Evolutionary conservation across 129 eudicot genomes (phyloP).

Genomic region (Arctium minus): DNA sequence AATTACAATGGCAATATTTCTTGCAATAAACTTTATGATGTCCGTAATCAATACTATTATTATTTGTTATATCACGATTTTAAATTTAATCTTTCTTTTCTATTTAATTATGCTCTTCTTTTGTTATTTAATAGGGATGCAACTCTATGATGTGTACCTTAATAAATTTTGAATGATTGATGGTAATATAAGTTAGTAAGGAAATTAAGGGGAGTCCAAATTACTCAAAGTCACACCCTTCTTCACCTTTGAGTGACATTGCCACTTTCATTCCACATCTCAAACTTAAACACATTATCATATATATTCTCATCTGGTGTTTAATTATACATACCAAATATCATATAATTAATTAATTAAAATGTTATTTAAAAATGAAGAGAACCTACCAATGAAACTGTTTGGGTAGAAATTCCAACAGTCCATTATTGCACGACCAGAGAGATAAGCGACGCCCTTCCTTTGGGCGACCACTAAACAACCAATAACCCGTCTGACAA

Average conservation of each 20-base stretch:
- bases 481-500: no score
- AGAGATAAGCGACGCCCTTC: no score
- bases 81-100: background rate
- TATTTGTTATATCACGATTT: background rate
- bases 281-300: background rate
- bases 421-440: no score
- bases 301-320: background rate
- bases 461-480: no score
- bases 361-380: background rate
- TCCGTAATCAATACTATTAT: background rate
- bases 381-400: background rate
- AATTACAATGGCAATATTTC: background rate
- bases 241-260: conserved; percentile 24
- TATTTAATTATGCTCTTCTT: background rate
- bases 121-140: background rate
- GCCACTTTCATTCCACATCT: background rate
- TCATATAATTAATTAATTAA: background rate
- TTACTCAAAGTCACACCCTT: conserved; percentile 28
- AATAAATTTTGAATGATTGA: background rate
- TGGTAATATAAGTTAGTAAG: background rate
- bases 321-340: background rate
- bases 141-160: no score
- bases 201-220: conserved; percentile 10
- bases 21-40: background rate
- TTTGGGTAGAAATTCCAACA: no score